These are phyloP conservation scores for Pichia ethanolica DNA, from an alignment of 805 yeast genomes.

Conservation along the genomic window DNA sequence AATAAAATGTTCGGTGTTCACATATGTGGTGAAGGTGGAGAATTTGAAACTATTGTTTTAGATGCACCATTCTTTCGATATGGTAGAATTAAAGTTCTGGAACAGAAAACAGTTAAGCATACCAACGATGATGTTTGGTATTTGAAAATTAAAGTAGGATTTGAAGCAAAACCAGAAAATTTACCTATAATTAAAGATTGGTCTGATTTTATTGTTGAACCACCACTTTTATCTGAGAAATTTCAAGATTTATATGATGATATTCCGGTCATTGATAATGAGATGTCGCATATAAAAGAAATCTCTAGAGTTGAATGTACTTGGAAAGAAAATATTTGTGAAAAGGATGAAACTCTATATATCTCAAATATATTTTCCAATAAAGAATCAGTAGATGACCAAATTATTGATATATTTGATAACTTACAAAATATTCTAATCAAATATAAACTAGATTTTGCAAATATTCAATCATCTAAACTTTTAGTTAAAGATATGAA, in stretches of 20 bases:
- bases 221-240: conserved; percentile 34
- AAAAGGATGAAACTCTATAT: conserved; percentile 28
- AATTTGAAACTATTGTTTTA: conserved; percentile 86
- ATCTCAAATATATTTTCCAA: conserved; percentile 38
- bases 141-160: conserved; percentile 46
- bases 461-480: conserved; percentile 52
- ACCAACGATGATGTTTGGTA: conserved; percentile 67
- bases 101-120: conserved; percentile 36
- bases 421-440: conserved; percentile 33
- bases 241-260: conserved; percentile 26
- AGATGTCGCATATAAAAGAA: background rate
- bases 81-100: conserved; percentile 38
- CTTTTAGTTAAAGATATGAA: conserved; percentile 59
- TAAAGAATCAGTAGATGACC: conserved; percentile 30
- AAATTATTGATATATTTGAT: conserved; percentile 42
- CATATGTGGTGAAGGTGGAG: conserved; percentile 99
- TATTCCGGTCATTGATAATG: background rate
- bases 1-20: conserved; percentile 72
- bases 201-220: conserved; percentile 19
- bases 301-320: background rate
- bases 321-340: conserved; percentile 13
- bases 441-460: conserved; percentile 27
- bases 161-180: conserved; percentile 21
- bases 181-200: conserved; percentile 6
- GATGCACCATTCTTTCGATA: conserved; percentile 79